These are phyloP conservation scores for Penicillium antarcticum DNA, from an alignment of 495 filamentous ascomycete species.

Conservation along the genomic window DNA sequence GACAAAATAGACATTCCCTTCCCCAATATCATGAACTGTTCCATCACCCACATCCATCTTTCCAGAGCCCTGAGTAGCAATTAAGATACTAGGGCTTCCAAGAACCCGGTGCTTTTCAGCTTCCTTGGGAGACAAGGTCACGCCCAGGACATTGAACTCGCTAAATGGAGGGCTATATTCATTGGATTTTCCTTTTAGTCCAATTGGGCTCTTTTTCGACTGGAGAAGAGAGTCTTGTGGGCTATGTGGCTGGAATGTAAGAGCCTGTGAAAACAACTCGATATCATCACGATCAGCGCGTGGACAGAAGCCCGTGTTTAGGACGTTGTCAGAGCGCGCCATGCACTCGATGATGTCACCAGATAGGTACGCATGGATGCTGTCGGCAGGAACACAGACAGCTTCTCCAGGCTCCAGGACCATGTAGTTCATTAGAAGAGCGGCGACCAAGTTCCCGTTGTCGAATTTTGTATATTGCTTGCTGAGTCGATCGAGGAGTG, in stretches of 20 bases:
- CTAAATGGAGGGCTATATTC: constrained; percentile 63
- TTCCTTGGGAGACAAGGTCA: constrained; percentile 48
- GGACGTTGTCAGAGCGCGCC: constrained; percentile 73
- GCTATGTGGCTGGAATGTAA: constrained; percentile 59
- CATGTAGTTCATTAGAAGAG: constrained; percentile 68
- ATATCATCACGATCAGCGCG: constrained; percentile 55
- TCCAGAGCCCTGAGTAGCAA: constrained; percentile 58
- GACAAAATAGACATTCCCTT: constrained; percentile 63
- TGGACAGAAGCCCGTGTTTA: constrained; percentile 71
- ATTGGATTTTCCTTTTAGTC: constrained; percentile 50
- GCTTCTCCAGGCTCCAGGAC: constrained; percentile 58
- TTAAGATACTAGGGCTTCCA: constrained; percentile 58
- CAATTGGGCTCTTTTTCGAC: constrained; percentile 38
- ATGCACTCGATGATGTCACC: constrained; percentile 83
- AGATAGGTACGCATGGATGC: constrained; percentile 72
- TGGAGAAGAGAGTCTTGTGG: constrained; percentile 48
- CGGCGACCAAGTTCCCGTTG: constrained; percentile 58
- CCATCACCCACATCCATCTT: constrained; percentile 43
- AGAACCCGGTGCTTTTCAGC: constrained; percentile 50
- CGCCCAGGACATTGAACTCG: constrained; percentile 68
- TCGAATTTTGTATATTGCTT: constrained; percentile 54
- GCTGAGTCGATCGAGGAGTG: constrained; percentile 57
- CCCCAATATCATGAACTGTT: constrained; percentile 46
- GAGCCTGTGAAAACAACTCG: constrained; percentile 53
- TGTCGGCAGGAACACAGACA: constrained; percentile 70